Base-by-base conservation (phyloP, 2,329 filamentous ascomycete genomes). In the Aspergillus aculeatinus region DNA sequence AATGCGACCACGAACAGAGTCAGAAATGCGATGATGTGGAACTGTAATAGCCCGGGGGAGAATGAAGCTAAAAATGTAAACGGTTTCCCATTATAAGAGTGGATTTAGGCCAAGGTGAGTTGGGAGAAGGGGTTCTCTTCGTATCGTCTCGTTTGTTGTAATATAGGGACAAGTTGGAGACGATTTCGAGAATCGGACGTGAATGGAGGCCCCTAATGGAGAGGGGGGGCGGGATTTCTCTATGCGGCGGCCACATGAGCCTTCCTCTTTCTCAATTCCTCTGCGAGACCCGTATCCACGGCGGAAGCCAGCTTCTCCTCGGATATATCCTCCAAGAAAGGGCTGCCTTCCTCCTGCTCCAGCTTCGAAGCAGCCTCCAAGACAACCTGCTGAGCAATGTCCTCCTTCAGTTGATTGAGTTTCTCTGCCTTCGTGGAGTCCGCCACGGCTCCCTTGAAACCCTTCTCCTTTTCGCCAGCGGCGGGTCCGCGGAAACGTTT, bases 201-300 rank as follows among this genome's bases (percentile, higher is more conserved):
- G 51, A 4, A 4, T 53, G 14, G n/a, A 42, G 16, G 35, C 27
- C 7, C 33, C 31, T 39, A 7, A 19, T 12, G 35, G 35, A 5
- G n/a, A 39, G 50, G 11, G 21, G 16, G 33, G 14, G 25, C 14
- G 16, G 25, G 16, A 12, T n/a, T 16, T 12, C 33, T 10, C 25
- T 47, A 55, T 60, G 58, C 35, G 42, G 58, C 35, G 42, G 63
- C 56, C 35, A 63, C 50, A 27, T 68, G 64, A 39, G 62, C 60
- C 31, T 65, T 72, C 47, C 72, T 63, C 55, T 65, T 67, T n/a
- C 91, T 25, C 92, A 97, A 76, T 83, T 97, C 29, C 93, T 97
- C 77, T 88, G 92, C 72, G 94, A 96, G 90, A 88, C 91, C 10
- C 89, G 90, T 47, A 87, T 92, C 74, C 19, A 71, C 65, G 5